Conservation (phyloP, 2,329 filamentous ascomycete species). For the Clarireedia homoeocarpa region DNA sequence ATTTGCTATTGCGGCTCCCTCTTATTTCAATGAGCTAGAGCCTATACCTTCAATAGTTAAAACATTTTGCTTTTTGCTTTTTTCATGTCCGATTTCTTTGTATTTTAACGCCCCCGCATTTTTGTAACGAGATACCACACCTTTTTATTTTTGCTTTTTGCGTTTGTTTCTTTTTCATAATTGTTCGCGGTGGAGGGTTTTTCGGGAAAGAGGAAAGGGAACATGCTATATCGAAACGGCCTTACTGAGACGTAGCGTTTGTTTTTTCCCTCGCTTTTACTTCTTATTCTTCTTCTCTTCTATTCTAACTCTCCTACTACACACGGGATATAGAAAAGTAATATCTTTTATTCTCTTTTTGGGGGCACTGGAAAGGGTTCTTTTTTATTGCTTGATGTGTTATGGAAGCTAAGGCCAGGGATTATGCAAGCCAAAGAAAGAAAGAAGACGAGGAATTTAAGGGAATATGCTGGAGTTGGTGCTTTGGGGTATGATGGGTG, state of each 20-base stretch:
- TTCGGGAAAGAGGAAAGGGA: background rate
- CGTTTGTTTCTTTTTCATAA: conserved; percentile 1
- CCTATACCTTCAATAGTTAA: background rate
- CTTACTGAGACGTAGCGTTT: background rate
- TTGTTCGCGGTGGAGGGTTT: conserved; percentile 5
- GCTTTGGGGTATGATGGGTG: too few relatives aligned
- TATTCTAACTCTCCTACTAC: too few relatives aligned
- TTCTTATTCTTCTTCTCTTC: too few relatives aligned
- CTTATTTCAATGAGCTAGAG: background rate
- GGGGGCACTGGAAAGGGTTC: background rate
- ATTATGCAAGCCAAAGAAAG: too few relatives aligned
- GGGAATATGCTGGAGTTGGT: too few relatives aligned
- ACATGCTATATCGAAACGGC: background rate
- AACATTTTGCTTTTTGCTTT: background rate
- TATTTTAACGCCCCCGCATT: conserved; percentile 14
- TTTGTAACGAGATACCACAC: conserved; percentile 21
- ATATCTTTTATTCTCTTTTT: background rate
- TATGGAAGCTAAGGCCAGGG: too few relatives aligned
- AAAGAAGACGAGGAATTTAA: too few relatives aligned
- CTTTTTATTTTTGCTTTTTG: conserved; percentile 3
- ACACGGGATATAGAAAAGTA: too few relatives aligned
- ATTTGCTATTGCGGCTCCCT: background rate
- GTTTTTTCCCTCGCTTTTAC: too few relatives aligned
- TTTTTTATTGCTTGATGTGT: too few relatives aligned
- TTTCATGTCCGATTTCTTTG: conserved; percentile 6